These are phyloP conservation scores for Fusarium redolens DNA, from an alignment of 2,329 filamentous ascomycete species.

Conservation along the genomic window DNA sequence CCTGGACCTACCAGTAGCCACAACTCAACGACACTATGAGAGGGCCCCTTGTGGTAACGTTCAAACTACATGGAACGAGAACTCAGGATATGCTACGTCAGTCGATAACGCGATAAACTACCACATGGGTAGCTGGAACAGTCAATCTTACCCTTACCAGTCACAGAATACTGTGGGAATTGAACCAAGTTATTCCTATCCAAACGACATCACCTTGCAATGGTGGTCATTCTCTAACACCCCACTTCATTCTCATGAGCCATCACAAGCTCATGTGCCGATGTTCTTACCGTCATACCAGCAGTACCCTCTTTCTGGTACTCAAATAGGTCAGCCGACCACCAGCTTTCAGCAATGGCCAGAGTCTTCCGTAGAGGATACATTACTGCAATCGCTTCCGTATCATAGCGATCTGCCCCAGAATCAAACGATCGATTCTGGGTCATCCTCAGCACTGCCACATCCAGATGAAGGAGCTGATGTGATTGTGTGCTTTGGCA, in stretches of 20 bases:
- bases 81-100: neutral
- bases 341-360: neutral
- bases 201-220: neutral
- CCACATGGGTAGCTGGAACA: neutral
- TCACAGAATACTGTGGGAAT: neutral
- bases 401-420: neutral
- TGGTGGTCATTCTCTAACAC: neutral
- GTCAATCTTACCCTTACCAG: neutral
- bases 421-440: neutral
- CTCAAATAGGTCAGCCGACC: too few relatives aligned
- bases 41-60: neutral
- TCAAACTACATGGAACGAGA: neutral
- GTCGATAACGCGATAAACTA: neutral
- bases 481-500: conserved; percentile 21
- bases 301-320: neutral
- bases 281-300: fast-evolving
- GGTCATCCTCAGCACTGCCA: neutral
- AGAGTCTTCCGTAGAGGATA: neutral
- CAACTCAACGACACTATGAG: neutral
- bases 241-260: neutral
- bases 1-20: neutral
- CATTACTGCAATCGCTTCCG: neutral
- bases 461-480: fast-evolving
- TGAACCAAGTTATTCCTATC: neutral
- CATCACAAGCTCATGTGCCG: neutral